phyloP scores from a whole-genome alignment of 345 rosid species.

The Kernera saxatilis region DNA sequence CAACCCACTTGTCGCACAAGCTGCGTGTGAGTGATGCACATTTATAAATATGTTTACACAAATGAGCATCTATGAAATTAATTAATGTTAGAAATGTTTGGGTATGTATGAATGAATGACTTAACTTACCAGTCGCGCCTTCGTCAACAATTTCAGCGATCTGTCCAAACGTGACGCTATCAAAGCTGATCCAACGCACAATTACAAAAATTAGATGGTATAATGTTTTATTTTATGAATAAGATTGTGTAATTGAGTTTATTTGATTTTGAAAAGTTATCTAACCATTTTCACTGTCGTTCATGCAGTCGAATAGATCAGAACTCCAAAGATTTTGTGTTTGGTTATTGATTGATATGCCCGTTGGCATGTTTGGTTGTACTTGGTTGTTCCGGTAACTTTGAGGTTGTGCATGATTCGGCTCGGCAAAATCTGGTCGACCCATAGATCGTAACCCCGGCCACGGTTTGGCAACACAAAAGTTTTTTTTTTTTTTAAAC shows the following conservation, averaged over 20 bases:
- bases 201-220: not conserved
- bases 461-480: not conserved
- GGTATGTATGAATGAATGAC: not conserved
- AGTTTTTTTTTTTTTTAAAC: not conserved
- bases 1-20: constrained; percentile 36
- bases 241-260: not conserved
- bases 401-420: not conserved
- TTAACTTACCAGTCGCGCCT: constrained; percentile 32
- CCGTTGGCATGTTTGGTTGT: not conserved
- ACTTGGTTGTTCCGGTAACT: not conserved
- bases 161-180: constrained; percentile 52
- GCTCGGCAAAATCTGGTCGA: not conserved
- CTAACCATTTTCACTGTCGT: constrained; percentile 56
- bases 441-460: not conserved
- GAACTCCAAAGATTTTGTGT: constrained; percentile 39
- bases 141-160: constrained; percentile 38
- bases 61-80: not conserved
- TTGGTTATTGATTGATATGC: constrained; percentile 5
- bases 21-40: constrained; percentile 15
- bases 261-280: not conserved
- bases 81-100: not conserved
- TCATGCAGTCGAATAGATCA: constrained; percentile 60
- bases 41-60: not conserved
- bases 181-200: constrained; percentile 27
- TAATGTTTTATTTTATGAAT: not conserved